These are phyloP conservation scores for Tetragonia tetragonoides DNA, from an alignment of 148 eudicot species.

Conservation along the genomic window DNA sequence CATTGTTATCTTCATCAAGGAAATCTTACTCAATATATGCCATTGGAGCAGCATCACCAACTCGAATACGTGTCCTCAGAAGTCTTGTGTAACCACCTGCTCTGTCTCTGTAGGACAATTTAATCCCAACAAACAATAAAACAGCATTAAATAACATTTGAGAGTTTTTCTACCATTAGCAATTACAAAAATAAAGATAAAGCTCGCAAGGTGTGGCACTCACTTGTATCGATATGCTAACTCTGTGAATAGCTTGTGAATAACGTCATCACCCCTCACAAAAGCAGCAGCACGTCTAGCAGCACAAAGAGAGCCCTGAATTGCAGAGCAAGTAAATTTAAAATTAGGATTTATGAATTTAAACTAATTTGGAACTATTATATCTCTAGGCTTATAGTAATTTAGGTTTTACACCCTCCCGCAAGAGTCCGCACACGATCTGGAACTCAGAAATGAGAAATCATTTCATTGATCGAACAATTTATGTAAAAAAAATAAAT, in stretches of 20 bases:
- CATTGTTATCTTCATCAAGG: background rate
- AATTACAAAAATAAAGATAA: background rate
- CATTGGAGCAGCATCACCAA: constrained; percentile 99
- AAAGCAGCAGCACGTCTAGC: constrained; percentile 87
- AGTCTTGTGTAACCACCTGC: constrained; percentile 94
- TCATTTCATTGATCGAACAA: background rate
- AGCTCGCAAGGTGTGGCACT: constrained; percentile 26
- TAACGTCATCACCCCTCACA: constrained; percentile 93
- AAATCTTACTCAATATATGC: constrained; percentile 88
- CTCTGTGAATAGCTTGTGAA: constrained; percentile 90
- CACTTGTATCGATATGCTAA: constrained; percentile 93
- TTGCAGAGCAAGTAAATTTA: constrained; percentile 5
- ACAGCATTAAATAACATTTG: background rate
- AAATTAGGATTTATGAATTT: background rate
- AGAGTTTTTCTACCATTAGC: background rate
- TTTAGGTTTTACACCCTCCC: background rate
- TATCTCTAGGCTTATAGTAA: background rate
- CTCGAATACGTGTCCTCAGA: constrained; percentile 90
- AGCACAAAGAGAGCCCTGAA: constrained; percentile 87
- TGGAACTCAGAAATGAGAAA: background rate
- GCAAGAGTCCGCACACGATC: background rate
- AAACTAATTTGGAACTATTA: background rate
- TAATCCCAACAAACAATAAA: constrained; percentile 4
- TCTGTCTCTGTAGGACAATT: constrained; percentile 57
- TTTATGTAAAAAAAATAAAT: no score